Conservation (phyloP, 495 filamentous ascomycete genomes). For the Talaromyces proteolyticus region DNA sequence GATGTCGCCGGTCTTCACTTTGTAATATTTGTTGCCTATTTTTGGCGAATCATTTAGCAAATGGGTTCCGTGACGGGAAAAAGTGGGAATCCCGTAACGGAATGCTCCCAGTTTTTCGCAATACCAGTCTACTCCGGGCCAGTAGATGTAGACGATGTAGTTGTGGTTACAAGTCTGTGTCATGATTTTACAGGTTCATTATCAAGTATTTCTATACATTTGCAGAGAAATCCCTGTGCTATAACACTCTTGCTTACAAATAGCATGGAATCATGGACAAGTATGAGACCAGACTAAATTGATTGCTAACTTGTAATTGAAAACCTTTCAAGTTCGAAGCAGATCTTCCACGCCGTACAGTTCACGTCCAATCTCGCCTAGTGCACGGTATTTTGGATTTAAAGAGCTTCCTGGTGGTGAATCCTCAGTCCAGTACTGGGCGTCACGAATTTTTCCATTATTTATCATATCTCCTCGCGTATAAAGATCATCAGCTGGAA, state of each 20-base stretch:
- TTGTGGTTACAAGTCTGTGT: too few species aligned
- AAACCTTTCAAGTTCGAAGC: neutral
- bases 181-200: too few species aligned
- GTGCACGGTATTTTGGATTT: neutral
- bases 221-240: too few species aligned
- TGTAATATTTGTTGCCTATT: slow-evolving; percentile 5
- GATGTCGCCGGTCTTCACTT: neutral
- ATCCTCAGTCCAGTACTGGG: neutral
- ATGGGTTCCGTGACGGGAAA: neutral
- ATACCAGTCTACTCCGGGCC: too few species aligned
- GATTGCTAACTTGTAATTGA: too few species aligned
- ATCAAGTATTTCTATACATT: too few species aligned
- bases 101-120: too few species aligned
- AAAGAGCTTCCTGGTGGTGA: neutral
- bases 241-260: too few species aligned
- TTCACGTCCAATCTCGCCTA: neutral
- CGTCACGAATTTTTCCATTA: neutral
- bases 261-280: too few species aligned
- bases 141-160: too few species aligned
- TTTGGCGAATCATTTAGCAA: neutral
- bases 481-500: neutral
- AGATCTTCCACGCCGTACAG: neutral
- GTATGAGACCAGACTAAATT: neutral
- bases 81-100: too few species aligned
- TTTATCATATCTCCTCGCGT: neutral